A percentile compares a stretch with the other conserved stretches of the same genome.
phyloP scores from a whole-genome alignment of 345 rosid genomes.

The Psidium friedrichsthalianum region DNA sequence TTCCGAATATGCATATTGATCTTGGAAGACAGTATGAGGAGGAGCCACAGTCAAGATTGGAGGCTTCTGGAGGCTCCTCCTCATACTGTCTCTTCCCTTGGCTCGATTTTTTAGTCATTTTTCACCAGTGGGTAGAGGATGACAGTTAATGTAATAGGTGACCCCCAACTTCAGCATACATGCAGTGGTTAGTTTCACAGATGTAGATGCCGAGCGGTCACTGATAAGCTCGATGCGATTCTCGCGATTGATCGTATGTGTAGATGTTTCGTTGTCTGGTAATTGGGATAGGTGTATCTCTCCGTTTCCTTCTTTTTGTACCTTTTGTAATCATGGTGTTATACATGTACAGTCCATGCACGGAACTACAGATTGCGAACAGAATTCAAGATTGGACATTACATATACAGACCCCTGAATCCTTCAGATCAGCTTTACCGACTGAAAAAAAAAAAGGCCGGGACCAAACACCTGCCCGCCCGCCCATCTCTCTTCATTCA shows the following conservation, averaged over 20 bases:
- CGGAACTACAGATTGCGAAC: background rate
- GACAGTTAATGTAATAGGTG: background rate
- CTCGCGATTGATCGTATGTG: background rate
- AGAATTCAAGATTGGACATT: background rate
- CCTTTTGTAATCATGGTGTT: background rate
- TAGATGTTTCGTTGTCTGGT: background rate
- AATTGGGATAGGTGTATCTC: background rate
- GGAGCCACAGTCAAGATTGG: constrained; percentile 6
- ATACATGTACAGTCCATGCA: background rate
- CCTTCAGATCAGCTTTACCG: background rate
- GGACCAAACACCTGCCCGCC: background rate
- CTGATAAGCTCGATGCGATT: background rate
- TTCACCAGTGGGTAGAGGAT: background rate
- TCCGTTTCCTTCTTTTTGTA: background rate
- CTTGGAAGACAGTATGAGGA: constrained; percentile 1
- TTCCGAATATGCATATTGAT: background rate
- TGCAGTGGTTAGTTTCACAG: background rate
- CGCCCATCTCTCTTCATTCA: background rate
- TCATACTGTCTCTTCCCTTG: constrained; percentile 1
- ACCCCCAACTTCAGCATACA: background rate
- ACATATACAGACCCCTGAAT: background rate
- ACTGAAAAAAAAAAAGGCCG: background rate
- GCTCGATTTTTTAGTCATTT: background rate
- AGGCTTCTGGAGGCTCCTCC: constrained; percentile 1
- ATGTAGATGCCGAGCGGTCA: background rate